Conservation (phyloP, 164 flowering plant species). For the Saururus chinensis region DNA sequence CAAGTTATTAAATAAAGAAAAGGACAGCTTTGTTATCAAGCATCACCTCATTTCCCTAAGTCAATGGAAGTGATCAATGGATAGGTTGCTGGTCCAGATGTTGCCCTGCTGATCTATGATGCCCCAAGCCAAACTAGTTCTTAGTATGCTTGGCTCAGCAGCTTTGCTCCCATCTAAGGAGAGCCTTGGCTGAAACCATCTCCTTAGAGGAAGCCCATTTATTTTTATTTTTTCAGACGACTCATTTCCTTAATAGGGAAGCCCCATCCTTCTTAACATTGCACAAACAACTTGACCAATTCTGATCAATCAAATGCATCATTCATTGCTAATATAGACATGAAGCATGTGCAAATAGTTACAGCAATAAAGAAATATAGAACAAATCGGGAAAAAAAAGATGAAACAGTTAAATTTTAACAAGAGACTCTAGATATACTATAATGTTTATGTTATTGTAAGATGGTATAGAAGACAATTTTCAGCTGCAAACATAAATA, state of each 20-base stretch:
- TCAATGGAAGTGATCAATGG: no score
- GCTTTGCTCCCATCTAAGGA: conserved; percentile 37
- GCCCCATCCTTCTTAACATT: conserved; percentile 60
- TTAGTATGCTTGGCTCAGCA: conserved; percentile 30
- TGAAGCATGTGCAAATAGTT: neutral
- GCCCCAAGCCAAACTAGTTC: conserved; percentile 37
- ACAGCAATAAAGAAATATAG: neutral
- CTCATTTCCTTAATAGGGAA: conserved; percentile 65
- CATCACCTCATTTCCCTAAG: conserved; percentile 3
- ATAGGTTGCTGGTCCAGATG: conserved; percentile 59
- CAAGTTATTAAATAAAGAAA: no score
- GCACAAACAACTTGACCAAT: conserved; percentile 62
- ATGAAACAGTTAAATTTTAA: no score
- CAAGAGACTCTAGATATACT: no score
- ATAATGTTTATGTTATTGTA: no score
- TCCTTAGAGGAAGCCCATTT: conserved; percentile 45
- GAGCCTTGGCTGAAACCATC: conserved; percentile 73
- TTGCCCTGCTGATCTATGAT: conserved; percentile 59
- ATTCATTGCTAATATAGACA: neutral
- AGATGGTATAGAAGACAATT: no score
- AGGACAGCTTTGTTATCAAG: no score
- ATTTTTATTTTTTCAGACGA: conserved; percentile 80
- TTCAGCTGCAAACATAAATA: no score
- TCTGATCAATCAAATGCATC: conserved; percentile 27
- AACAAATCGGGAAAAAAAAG: neutral